These are phyloP conservation scores for Dioszegia aurantiaca DNA, from an alignment of 768 basidiomycete species.

Conservation along the genomic window DNA sequence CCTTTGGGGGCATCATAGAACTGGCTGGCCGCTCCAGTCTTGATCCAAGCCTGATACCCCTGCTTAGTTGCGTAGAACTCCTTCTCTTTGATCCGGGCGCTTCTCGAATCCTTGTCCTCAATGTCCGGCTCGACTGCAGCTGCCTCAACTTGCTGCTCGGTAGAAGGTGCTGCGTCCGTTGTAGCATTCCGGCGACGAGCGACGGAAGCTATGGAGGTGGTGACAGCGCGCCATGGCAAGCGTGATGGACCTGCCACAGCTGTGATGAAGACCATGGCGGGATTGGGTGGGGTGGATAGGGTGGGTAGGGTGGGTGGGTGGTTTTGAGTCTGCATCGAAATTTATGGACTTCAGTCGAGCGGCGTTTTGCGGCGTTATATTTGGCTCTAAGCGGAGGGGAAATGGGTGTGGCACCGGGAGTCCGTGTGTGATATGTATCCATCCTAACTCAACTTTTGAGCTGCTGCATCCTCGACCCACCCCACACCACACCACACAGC, in stretches of 20 bases:
- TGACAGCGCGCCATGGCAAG: slow-evolving; percentile 20
- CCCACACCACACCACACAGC: too few species aligned
- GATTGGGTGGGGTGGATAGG: slow-evolving; percentile 3
- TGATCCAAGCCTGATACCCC: slow-evolving; percentile 17
- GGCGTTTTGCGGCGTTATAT: slow-evolving; percentile 6
- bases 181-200: background rate
- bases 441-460: too few species aligned
- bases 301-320: background rate
- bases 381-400: background rate
- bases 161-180: background rate
- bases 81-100: slow-evolving; percentile 19
- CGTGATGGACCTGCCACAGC: slow-evolving; percentile 44
- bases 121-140: background rate
- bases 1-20: slow-evolving; percentile 15
- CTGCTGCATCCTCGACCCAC: too few species aligned
- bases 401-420: slow-evolving; percentile 4
- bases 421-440: background rate
- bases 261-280: slow-evolving; percentile 24
- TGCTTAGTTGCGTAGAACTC: slow-evolving; percentile 1
- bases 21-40: slow-evolving; percentile 5
- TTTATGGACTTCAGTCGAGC: background rate
- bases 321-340: background rate
- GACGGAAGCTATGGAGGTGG: background rate
- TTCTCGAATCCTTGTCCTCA: slow-evolving; percentile 10
- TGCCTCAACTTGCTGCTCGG: background rate